Evolutionary conservation across 805 yeast genomes (phyloP).

Genomic region (Spathaspora girioi): DNA sequence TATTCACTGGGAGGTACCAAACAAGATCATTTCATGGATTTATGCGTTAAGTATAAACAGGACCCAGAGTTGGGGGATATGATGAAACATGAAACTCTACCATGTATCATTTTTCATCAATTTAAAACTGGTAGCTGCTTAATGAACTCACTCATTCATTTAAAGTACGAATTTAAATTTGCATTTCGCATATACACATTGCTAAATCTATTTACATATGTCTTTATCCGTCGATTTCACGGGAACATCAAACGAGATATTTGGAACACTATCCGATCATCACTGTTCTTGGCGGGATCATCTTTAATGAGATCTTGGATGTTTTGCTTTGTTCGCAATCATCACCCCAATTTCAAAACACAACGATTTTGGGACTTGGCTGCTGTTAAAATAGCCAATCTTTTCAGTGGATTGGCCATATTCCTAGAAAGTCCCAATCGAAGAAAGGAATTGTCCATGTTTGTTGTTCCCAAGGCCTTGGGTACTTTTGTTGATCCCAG

Average conservation of each 20-base stretch:
- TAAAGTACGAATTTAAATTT: constrained; percentile 29
- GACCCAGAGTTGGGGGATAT: constrained; percentile 26
- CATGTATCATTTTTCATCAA: constrained; percentile 35
- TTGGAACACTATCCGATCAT: constrained; percentile 26
- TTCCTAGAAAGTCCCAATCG: constrained; percentile 30
- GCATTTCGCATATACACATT: constrained; percentile 35
- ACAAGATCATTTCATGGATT: constrained; percentile 20
- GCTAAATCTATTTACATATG: constrained; percentile 24
- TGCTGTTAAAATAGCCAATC: constrained; percentile 4
- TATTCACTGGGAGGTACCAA: constrained; percentile 13
- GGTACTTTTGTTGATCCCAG: constrained; percentile 23
- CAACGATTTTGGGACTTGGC: constrained; percentile 25
- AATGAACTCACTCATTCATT: constrained; percentile 34
- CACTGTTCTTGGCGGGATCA: constrained; percentile 33
- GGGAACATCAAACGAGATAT: constrained; percentile 2
- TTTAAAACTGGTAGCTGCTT: constrained; percentile 31
- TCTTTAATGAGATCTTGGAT: constrained; percentile 37
- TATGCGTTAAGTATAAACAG: constrained; percentile 25
- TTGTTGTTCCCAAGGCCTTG: constrained; percentile 35
- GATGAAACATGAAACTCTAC: constrained; percentile 15
- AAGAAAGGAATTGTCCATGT: constrained; percentile 40
- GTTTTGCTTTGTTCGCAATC: constrained; percentile 33
- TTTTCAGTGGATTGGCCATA: constrained; percentile 32
- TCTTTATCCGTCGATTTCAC: constrained; percentile 3
- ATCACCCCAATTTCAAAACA: constrained; percentile 26